These are phyloP conservation scores for Nothophaeocryptopus gaeumannii DNA, from an alignment of 2,329 filamentous ascomycete genomes.

Conservation along the genomic window DNA sequence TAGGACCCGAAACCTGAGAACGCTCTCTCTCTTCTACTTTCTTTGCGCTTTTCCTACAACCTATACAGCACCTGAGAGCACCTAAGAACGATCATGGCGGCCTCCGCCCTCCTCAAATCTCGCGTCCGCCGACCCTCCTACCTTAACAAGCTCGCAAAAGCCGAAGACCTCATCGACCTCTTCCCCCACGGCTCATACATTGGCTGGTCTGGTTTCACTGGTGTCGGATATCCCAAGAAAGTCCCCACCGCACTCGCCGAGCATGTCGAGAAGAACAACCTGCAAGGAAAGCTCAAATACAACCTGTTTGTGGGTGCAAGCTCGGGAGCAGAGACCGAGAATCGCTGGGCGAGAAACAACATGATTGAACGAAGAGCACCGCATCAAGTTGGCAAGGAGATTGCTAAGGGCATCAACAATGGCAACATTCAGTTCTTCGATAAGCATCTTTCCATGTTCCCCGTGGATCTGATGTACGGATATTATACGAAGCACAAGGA, in stretches of 20 bases:
- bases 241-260: slow-evolving; percentile 81
- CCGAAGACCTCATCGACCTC: slow-evolving; percentile 74
- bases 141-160: slow-evolving; percentile 73
- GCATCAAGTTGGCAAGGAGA: slow-evolving; percentile 87
- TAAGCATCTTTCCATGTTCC: slow-evolving; percentile 92
- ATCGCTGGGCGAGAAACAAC: slow-evolving; percentile 81
- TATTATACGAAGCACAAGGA: slow-evolving; percentile 75
- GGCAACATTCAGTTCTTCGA: slow-evolving; percentile 90
- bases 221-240: slow-evolving; percentile 65
- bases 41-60: too few relatives aligned
- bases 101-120: slow-evolving; percentile 66
- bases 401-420: slow-evolving; percentile 85
- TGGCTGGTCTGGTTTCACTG: slow-evolving; percentile 89
- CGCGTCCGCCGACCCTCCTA: slow-evolving; percentile 73
- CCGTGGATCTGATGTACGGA: slow-evolving; percentile 74
- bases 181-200: slow-evolving; percentile 85
- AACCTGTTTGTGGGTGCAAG: slow-evolving; percentile 87
- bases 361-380: slow-evolving; percentile 86
- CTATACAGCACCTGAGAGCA: too few relatives aligned
- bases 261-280: slow-evolving; percentile 80
- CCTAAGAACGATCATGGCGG: slow-evolving; percentile 19
- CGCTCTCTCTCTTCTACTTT: too few relatives aligned
- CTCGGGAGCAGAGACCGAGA: slow-evolving; percentile 84
- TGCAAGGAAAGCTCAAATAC: slow-evolving; percentile 83
- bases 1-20: too few relatives aligned